Conservation (phyloP, 2,329 filamentous ascomycete genomes). For the Cadophora luteo-olivacea region DNA sequence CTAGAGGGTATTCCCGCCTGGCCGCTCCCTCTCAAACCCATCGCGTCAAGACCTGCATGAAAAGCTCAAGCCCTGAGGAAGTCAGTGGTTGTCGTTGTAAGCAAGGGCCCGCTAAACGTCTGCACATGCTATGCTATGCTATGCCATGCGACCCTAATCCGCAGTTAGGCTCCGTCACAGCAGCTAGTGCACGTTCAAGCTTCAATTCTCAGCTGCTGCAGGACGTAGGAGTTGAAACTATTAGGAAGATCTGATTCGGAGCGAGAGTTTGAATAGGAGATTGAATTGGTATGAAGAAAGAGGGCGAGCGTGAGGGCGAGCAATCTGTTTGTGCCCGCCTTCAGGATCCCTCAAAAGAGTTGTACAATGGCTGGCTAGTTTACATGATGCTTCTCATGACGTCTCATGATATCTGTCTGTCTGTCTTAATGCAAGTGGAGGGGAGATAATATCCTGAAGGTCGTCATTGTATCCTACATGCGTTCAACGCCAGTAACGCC, state of each 20-base stretch:
- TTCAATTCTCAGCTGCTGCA: conserved; percentile 8
- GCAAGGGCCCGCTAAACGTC: conserved; percentile 4
- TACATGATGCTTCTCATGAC: conserved; percentile 28
- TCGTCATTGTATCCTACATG: conserved; percentile 25
- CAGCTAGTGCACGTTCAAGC: conserved; percentile 4
- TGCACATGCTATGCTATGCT: background rate
- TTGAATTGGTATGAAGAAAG: background rate
- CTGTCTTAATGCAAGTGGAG: conserved; percentile 28
- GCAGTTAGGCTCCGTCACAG: conserved; percentile 19
- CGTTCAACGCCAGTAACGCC: conserved; percentile 29
- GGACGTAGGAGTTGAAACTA: conserved; percentile 18
- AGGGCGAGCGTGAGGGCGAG: conserved; percentile 2
- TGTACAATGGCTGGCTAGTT: conserved; percentile 28
- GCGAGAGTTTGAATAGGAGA: background rate
- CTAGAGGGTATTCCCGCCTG: conserved; percentile 14
- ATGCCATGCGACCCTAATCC: conserved; percentile 22
- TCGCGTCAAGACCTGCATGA: conserved; percentile 21
- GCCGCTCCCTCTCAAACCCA: conserved; percentile 14
- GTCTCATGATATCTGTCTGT: conserved; percentile 21
- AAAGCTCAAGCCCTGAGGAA: conserved; percentile 15
- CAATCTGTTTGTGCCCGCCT: background rate
- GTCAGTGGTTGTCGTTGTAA: conserved; percentile 21
- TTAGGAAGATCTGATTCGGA: background rate
- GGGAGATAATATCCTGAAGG: conserved; percentile 27
- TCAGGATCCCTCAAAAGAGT: conserved; percentile 6